Conservation (phyloP, 495 filamentous ascomycete species). For the Aspergillus affinis region DNA sequence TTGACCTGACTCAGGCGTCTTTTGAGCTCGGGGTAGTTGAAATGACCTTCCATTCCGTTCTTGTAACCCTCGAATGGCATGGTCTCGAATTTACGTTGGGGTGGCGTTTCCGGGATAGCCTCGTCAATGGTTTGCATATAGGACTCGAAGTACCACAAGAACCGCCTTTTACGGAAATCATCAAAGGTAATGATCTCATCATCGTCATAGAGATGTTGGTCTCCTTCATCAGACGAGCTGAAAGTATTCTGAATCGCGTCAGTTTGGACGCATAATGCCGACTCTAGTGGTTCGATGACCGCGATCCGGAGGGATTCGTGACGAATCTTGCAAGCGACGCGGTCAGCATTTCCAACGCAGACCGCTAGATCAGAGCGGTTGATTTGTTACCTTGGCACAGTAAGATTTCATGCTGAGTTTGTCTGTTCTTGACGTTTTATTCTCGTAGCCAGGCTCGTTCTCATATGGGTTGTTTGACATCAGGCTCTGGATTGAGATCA, state of each 20-base stretch:
- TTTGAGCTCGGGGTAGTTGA: constrained; percentile 77
- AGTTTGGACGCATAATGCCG: constrained; percentile 64
- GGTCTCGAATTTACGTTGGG: constrained; percentile 60
- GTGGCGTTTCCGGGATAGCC: constrained; percentile 46
- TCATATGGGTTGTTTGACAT: constrained; percentile 94
- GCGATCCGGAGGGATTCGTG: constrained; percentile 89
- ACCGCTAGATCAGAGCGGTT: background rate
- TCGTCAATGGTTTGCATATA: constrained; percentile 70
- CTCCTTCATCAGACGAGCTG: constrained; percentile 36
- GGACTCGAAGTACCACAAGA: constrained; percentile 92
- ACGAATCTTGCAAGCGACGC: constrained; percentile 60
- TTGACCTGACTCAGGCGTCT: constrained; percentile 65
- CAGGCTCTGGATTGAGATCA: constrained; percentile 94
- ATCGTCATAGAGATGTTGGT: constrained; percentile 52
- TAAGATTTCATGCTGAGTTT: constrained; percentile 79
- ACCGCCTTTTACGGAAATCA: constrained; percentile 87
- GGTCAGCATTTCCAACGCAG: background rate
- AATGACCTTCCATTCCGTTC: constrained; percentile 86
- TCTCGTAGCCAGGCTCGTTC: constrained; percentile 92
- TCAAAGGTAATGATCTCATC: constrained; percentile 59
- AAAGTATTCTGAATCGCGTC: constrained; percentile 45
- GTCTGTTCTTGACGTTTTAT: constrained; percentile 63
- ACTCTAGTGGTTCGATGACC: constrained; percentile 82
- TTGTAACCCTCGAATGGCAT: constrained; percentile 83
- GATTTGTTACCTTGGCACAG: constrained; percentile 67